Evolutionary conservation across 2,329 filamentous ascomycete genomes (phyloP), one percentile per base, ranked within the genome.

Genomic region (Gnomoniopsis sp.): DNA sequence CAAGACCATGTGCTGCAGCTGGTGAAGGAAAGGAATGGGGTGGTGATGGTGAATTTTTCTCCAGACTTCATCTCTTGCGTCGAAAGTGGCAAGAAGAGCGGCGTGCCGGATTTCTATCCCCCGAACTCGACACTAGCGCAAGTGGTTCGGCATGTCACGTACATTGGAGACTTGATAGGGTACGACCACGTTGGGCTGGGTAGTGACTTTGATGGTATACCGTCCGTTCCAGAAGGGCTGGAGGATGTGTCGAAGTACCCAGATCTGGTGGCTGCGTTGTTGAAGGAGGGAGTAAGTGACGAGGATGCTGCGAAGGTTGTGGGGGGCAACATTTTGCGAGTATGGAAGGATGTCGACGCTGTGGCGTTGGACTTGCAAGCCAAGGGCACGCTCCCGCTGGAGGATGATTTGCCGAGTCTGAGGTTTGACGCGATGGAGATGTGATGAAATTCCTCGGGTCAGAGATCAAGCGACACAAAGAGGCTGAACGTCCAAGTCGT

Each of bases 11-110:
- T 96, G 15, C 77, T 98, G 8, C 75, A 88, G 43, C 77, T 95
- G 1, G 89, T 97, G 41, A 90, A 90, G 71, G 72, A 84, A 66
- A 85, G 82, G 2, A 84, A 88, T 62, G 89, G 88, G 3, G 67
- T 98, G 11, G 90, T 97, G 55, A 96, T 97, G 91, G 85, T 97
- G 62, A 97, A 96, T 71, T 96, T 96, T 68, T 78, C 84, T 17
- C 90, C 91, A 0, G 86, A 87, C 19, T 97, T 96, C 71, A 85
- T 96, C 62, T 90, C 88, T 30, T 96, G 93, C 71, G 77, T 81
- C 1, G 80, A 83, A 11, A 76, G 80, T 1, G 79, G 82, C 34
- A 77, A 81, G 3, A 75, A 79, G 17, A 82, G 84, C 46, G 89
- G 88, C 0, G 69, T 96, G 6, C 90, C 91, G 0, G 81, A 87